Evolutionary conservation across 208 protist species (phyloP).

Genomic region (Vickermania spadyakhi): DNA sequence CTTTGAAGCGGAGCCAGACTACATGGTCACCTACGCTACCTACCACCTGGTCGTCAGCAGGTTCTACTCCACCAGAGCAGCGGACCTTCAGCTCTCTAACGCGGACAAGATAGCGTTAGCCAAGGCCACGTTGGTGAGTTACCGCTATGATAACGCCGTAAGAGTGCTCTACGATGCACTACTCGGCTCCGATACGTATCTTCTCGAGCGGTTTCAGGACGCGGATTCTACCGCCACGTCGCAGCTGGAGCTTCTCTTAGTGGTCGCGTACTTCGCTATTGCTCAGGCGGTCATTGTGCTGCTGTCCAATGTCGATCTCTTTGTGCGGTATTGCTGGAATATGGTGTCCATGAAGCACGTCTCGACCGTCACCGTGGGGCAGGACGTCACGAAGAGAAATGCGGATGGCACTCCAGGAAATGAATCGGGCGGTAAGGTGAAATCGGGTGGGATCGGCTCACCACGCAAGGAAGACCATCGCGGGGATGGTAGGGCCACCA

Average conservation of each 20-base stretch:
- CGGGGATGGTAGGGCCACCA: background rate
- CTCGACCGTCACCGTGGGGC: background rate
- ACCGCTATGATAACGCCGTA: slow-evolving; percentile 6
- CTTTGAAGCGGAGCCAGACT: slow-evolving; percentile 10
- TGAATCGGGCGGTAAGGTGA: background rate
- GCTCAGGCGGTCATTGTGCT: background rate
- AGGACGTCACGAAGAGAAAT: background rate
- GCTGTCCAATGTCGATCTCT: background rate
- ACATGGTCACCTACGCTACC: slow-evolving; percentile 2
- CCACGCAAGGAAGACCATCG: no score
- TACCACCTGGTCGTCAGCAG: slow-evolving; percentile 5
- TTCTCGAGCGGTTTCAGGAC: background rate
- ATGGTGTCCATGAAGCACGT: background rate
- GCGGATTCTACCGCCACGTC: background rate
- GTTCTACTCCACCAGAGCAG: slow-evolving; percentile 12
- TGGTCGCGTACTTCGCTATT: background rate
- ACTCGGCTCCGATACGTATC: background rate
- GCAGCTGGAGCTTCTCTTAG: background rate
- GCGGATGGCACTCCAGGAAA: background rate
- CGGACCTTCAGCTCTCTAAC: slow-evolving; percentile 1
- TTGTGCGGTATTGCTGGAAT: background rate
- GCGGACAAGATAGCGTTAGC: slow-evolving; percentile 8
- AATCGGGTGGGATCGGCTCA: background rate
- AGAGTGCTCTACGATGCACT: slow-evolving; percentile 1
- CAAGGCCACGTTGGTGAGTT: slow-evolving; percentile 7